phyloP scores from a whole-genome alignment of 2,329 filamentous ascomycete species.

The Clarireedia hainanense region DNA sequence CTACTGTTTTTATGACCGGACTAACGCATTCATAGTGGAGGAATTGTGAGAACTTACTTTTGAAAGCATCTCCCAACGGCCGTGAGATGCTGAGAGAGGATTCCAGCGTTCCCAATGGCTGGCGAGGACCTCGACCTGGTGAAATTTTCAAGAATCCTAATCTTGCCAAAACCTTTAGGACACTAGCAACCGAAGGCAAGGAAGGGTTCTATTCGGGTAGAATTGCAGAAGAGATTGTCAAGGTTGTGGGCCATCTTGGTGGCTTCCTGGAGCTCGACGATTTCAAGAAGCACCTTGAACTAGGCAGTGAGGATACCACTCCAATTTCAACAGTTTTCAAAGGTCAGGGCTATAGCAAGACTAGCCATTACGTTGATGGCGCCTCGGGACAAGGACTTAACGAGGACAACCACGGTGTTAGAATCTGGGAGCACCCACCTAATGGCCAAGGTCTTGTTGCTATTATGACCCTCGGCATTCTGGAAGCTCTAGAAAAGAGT shows the following conservation, averaged over 20 bases:
- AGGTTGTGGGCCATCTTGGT: constrained; percentile 67
- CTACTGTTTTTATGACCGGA: not conserved
- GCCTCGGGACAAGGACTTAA: constrained; percentile 32
- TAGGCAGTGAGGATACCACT: constrained; percentile 70
- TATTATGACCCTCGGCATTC: constrained; percentile 85
- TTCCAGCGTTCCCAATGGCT: constrained; percentile 56
- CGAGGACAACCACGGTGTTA: constrained; percentile 48
- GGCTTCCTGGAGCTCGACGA: constrained; percentile 75
- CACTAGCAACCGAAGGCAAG: constrained; percentile 73
- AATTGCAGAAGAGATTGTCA: constrained; percentile 73
- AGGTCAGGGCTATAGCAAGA: constrained; percentile 51
- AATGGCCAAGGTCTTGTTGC: constrained; percentile 96
- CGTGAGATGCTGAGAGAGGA: constrained; percentile 82
- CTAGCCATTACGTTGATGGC: constrained; percentile 37
- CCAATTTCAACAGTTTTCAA: constrained; percentile 76
- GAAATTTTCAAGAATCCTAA: constrained; percentile 85
- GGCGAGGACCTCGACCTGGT: constrained; percentile 66
- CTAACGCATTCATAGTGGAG: constrained; percentile 54
- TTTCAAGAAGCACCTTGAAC: constrained; percentile 64
- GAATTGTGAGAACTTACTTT: constrained; percentile 52
- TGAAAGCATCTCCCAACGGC: constrained; percentile 74
- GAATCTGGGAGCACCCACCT: constrained; percentile 94
- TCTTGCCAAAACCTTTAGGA: constrained; percentile 72
- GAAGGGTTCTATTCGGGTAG: constrained; percentile 84
- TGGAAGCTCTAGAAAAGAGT: constrained; percentile 73